Percentiles rank a stretch among this genome's conserved stretches.
Conservation (phyloP, 768 basidiomycete genomes). For the Krasilnikovozyma curviuscula region DNA sequence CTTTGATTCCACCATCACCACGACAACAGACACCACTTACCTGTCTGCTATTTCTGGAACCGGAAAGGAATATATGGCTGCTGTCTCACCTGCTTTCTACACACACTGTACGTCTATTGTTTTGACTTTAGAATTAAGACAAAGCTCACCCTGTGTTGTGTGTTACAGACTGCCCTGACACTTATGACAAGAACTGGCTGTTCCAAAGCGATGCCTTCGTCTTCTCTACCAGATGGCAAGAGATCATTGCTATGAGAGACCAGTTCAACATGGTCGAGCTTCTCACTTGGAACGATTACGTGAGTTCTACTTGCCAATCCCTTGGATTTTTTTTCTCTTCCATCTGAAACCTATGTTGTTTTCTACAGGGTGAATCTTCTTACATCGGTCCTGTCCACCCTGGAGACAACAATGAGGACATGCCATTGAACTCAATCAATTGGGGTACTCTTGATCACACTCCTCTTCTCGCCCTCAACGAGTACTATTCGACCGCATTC, state of each 20-base stretch:
- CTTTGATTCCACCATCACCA: conserved; percentile 11
- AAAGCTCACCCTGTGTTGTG: not conserved
- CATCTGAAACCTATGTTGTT: conserved; percentile 24
- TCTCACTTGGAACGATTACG: conserved; percentile 33
- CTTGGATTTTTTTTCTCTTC: not conserved
- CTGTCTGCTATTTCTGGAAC: not conserved
- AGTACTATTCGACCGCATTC: conserved; percentile 21
- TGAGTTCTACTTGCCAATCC: too few relatives aligned
- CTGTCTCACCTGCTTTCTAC: conserved; percentile 23
- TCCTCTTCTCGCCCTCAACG: conserved; percentile 5
- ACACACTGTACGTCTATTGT: conserved; percentile 19
- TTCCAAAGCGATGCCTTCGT: conserved; percentile 51
- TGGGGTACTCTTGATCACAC: conserved; percentile 29
- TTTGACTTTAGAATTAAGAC: not conserved
- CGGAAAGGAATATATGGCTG: conserved; percentile 6
- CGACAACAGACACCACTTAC: conserved; percentile 1
- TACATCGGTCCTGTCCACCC: conserved; percentile 21
- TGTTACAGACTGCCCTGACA: conserved; percentile 5
- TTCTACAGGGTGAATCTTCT: conserved; percentile 41
- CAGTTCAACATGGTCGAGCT: conserved; percentile 40
- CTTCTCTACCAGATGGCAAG: conserved; percentile 48
- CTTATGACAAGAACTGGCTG: conserved; percentile 38
- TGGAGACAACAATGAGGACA: too few relatives aligned
- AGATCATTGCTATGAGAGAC: conserved; percentile 38
- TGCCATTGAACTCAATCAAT: conserved; percentile 20